Evolutionary conservation across 768 basidiomycete genomes (phyloP).

Genomic region (Tephrocybe sp.): DNA sequence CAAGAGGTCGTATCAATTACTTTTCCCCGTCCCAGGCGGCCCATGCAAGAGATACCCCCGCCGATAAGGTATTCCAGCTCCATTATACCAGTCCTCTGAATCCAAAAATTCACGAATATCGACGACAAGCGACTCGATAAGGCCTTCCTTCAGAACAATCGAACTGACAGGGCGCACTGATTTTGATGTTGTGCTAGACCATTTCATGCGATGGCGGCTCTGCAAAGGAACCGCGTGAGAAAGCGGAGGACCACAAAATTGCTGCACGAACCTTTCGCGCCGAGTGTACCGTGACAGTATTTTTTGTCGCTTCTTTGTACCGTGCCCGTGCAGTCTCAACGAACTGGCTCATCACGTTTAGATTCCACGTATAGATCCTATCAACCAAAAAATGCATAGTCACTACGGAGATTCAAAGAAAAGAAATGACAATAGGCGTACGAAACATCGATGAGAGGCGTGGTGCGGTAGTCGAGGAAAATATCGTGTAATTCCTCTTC

Average conservation of each 20-base stretch:
- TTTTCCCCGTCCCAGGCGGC: slow-evolving; percentile 59
- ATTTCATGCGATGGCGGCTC: slow-evolving; percentile 25
- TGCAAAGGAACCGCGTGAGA: slow-evolving; percentile 27
- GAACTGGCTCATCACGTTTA: slow-evolving; percentile 24
- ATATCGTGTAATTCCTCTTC: no score
- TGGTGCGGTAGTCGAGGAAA: no score
- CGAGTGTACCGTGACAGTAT: slow-evolving; percentile 28
- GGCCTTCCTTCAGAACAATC: slow-evolving; percentile 43
- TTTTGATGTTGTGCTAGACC: slow-evolving; percentile 44
- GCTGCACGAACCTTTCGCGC: slow-evolving; percentile 21
- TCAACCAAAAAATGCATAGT: not conserved
- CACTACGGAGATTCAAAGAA: not conserved
- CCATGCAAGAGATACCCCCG: slow-evolving; percentile 56
- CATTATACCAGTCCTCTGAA: slow-evolving; percentile 51
- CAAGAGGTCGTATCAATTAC: slow-evolving; percentile 25
- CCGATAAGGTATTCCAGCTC: slow-evolving; percentile 53
- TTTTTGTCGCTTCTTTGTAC: slow-evolving; percentile 27
- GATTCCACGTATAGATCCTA: slow-evolving; percentile 36
- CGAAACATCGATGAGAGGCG: slow-evolving; percentile 21
- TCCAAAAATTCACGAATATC: slow-evolving; percentile 54
- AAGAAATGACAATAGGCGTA: slow-evolving; percentile 11
- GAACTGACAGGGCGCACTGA: slow-evolving; percentile 43
- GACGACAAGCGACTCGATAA: slow-evolving; percentile 40
- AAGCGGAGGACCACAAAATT: not conserved
- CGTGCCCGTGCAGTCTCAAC: slow-evolving; percentile 28